Evolutionary conservation across 345 rosid species (phyloP).

Genomic region (Aegle marmelos): DNA sequence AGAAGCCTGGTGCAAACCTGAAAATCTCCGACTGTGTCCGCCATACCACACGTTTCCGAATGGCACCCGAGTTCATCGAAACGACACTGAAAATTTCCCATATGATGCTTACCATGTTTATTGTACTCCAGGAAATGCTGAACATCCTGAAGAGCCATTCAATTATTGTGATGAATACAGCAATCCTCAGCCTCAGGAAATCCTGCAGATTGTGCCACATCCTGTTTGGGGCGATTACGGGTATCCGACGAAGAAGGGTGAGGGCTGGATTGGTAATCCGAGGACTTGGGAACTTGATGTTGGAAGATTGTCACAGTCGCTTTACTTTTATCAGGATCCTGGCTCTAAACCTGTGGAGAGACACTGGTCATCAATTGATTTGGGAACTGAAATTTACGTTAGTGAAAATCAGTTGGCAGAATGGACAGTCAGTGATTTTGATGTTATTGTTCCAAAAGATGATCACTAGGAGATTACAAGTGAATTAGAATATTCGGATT

Average conservation of each 20-base stretch:
- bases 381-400: slow-evolving; percentile 14
- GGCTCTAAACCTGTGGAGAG: slow-evolving; percentile 3
- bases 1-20: slow-evolving; percentile 15
- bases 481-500: not conserved
- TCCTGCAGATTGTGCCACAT: slow-evolving; percentile 17
- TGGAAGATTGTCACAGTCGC: slow-evolving; percentile 6
- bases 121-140: slow-evolving; percentile 12
- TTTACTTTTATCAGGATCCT: slow-evolving; percentile 13
- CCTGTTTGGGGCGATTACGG: slow-evolving; percentile 11
- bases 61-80: not conserved
- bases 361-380: slow-evolving; percentile 13
- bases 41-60: slow-evolving; percentile 7
- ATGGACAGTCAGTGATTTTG: slow-evolving; percentile 2
- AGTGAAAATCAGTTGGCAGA: slow-evolving; percentile 12
- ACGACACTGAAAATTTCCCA: not conserved
- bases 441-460: slow-evolving; percentile 1
- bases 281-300: slow-evolving; percentile 18
- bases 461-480: not conserved
- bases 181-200: slow-evolving; percentile 20
- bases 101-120: slow-evolving; percentile 7
- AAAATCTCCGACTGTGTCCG: slow-evolving; percentile 4
- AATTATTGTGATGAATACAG: slow-evolving; percentile 5
- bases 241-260: slow-evolving; percentile 13
- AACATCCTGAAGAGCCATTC: slow-evolving; percentile 9
- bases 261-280: slow-evolving; percentile 14